Base-by-base conservation (phyloP, 306 rosid species). In the Prunus kanzakura region DNA sequence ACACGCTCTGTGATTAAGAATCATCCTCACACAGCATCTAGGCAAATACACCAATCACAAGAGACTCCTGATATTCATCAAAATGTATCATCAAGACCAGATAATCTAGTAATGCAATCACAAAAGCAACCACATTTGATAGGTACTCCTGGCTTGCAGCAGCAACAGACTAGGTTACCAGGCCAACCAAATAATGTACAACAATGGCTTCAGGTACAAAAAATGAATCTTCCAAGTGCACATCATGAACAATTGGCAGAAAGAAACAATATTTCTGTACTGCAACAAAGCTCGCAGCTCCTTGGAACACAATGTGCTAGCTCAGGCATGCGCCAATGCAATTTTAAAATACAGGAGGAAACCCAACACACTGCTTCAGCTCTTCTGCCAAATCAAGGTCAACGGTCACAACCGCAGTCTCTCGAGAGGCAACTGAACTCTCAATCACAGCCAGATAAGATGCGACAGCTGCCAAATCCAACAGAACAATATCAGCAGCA, bases 401-500 rank as follows among this genome's bases (percentile, higher is more conserved):
- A 89, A 75, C 93, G 71, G 55, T 64, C 91, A 66, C 94, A 87
- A 70, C 51, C 86, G 61, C 88, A 82, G 78, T 82, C 77, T 72
- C 80, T 88, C 58, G 93, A 85, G 76, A 88, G 87, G 82, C 93
- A 88, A 76, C 38, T 89, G 72, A 83, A 86, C 79, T 74, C 92
- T 74, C 90, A 88, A 47, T 75, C 87, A 71, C 93, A 88, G 80
- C 64, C 93, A 67, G 30, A 89, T 68, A 93, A 88, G 82, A 71
- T 87, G 86, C 93, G 86, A 78, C 93, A 80, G 80, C 89, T 84
- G 88, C 86, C 86, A 60, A 88, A 86, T 82, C 72, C 84, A 66
- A 78, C 88, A 27, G 87, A 88, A 78, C 86, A 88, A 30, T 96
- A 87, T 72, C 76, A 89, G 86, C 95, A 84, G 63, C 97, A 88